Evolutionary conservation across 116 monocot species (phyloP).

Genomic region (Trichopus zeylanicus): DNA sequence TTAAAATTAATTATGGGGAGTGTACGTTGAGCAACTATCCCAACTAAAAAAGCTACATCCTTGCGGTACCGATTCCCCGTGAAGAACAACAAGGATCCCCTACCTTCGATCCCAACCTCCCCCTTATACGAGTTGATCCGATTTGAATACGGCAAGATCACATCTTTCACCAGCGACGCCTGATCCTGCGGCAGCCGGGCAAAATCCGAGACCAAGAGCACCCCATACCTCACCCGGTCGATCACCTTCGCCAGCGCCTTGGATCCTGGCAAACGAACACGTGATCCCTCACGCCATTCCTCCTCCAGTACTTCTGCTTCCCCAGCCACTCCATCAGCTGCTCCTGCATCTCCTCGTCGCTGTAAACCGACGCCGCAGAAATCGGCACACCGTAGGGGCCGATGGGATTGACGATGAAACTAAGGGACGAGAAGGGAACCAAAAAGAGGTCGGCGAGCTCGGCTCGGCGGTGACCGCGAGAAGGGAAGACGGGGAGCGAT

Average conservation of each 20-base stretch:
- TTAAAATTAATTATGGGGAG: no score
- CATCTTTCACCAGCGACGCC: conserved; percentile 83
- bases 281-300: conserved; percentile 79
- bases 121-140: conserved; percentile 82
- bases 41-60: no score
- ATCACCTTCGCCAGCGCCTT: conserved; percentile 77
- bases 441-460: no score
- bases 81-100: conserved; percentile 75
- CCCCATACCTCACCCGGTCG: conserved; percentile 65
- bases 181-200: conserved; percentile 69
- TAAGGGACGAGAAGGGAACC: no score
- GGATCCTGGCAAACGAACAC: conserved; percentile 92
- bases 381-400: no score
- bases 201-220: no score
- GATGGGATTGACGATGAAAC: no score
- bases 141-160: conserved; percentile 83
- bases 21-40: no score
- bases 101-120: conserved; percentile 41
- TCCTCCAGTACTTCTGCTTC: conserved; percentile 60
- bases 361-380: no score
- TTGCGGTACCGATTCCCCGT: conserved; percentile 94
- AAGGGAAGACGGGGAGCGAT: no score
- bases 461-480: no score
- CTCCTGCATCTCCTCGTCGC: no score
- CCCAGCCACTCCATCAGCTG: conserved; percentile 77